These are phyloP conservation scores for Trichoderma koningiopsis DNA, from an alignment of 2,329 filamentous ascomycete species.

Conservation along the genomic window DNA sequence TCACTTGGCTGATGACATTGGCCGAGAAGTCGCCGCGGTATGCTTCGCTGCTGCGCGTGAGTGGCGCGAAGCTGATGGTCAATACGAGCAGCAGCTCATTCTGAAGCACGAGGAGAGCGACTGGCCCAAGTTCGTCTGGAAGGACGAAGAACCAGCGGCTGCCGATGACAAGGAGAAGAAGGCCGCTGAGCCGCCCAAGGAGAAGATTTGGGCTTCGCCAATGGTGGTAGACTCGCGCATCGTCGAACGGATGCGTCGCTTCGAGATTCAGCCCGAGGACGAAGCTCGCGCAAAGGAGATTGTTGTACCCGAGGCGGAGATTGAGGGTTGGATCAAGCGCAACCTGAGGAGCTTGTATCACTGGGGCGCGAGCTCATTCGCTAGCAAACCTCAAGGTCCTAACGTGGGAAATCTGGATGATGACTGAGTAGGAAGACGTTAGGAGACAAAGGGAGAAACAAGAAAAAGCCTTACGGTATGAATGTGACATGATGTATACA, in stretches of 20 bases:
- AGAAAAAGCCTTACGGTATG: no score
- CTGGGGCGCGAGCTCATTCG: constrained; percentile 50
- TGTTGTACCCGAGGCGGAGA: constrained; percentile 65
- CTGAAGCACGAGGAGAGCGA: constrained; percentile 73
- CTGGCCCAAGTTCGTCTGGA: constrained; percentile 81
- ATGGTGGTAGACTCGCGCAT: constrained; percentile 78
- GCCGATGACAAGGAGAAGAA: constrained; percentile 48
- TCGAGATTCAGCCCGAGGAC: constrained; percentile 69
- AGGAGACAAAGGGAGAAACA: no score
- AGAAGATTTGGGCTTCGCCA: constrained; percentile 74
- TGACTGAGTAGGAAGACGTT: constrained; percentile 31
- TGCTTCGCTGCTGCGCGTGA: constrained; percentile 66
- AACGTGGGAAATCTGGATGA: constrained; percentile 47
- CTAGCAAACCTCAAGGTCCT: constrained; percentile 44
- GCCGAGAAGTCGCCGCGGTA: constrained; percentile 81
- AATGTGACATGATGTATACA: no score
- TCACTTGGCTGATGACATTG: constrained; percentile 81
- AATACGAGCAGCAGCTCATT: constrained; percentile 51
- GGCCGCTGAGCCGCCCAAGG: constrained; percentile 50
- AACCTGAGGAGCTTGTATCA: constrained; percentile 55
- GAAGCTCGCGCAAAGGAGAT: constrained; percentile 67
- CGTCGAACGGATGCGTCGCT: constrained; percentile 76
- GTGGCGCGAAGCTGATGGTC: constrained; percentile 47
- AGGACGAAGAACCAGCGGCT: constrained; percentile 49
- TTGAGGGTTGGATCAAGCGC: constrained; percentile 70